phyloP scores from a whole-genome alignment of 441 rosid genomes.

The Raphanus hybrid region DNA sequence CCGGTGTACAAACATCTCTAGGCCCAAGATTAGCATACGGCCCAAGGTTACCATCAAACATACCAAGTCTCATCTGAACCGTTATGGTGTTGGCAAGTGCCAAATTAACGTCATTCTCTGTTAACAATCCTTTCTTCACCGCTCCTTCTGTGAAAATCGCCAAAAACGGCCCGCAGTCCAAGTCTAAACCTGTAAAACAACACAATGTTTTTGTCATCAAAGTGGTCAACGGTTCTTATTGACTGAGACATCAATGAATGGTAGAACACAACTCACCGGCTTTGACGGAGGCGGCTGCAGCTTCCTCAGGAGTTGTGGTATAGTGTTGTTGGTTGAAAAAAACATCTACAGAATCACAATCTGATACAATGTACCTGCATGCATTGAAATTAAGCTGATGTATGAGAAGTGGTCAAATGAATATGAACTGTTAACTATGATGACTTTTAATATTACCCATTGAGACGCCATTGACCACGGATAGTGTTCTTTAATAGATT shows the following conservation, averaged over 20 bases:
- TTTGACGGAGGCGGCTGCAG: slow-evolving; percentile 70
- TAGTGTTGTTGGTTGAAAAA: slow-evolving; percentile 65
- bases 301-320: slow-evolving; percentile 65
- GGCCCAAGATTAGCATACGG: slow-evolving; percentile 70
- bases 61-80: slow-evolving; percentile 77
- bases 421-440: slow-evolving; percentile 16
- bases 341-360: slow-evolving; percentile 77
- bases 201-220: slow-evolving; percentile 5
- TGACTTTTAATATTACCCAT: slow-evolving; percentile 51
- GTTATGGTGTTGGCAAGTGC: slow-evolving; percentile 69
- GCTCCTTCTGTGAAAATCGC: slow-evolving; percentile 81
- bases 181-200: slow-evolving; percentile 54
- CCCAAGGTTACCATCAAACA: slow-evolving; percentile 72
- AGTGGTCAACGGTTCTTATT: not conserved
- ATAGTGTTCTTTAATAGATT: slow-evolving; percentile 65
- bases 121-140: slow-evolving; percentile 47
- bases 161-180: slow-evolving; percentile 83
- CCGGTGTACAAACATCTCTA: slow-evolving; percentile 58
- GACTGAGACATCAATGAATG: not conserved
- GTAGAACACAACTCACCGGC: slow-evolving; percentile 53
- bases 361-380: slow-evolving; percentile 70
- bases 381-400: not conserved
- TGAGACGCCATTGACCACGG: slow-evolving; percentile 69
- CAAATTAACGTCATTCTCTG: slow-evolving; percentile 52
- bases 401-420: not conserved